phyloP scores from a whole-genome alignment of 108 stramenopile genomes.

The Skeletonema menzelii region DNA sequence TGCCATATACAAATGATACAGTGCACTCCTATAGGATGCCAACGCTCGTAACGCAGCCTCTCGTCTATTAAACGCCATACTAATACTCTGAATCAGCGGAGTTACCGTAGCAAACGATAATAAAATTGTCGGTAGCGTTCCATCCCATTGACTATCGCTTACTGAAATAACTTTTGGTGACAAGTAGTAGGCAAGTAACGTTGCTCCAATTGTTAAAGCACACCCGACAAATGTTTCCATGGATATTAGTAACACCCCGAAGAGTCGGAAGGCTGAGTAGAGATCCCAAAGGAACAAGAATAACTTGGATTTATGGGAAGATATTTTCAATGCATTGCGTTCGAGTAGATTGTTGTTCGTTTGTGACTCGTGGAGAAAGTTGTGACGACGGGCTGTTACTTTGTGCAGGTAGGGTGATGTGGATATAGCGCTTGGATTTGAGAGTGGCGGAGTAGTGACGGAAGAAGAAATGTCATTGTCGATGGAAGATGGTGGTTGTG shows the following conservation, averaged over 20 bases:
- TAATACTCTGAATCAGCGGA: constrained; percentile 46
- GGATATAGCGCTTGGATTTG: background rate
- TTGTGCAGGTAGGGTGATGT: background rate
- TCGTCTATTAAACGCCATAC: constrained; percentile 52
- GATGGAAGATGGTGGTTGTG: background rate
- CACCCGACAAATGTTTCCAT: constrained; percentile 55
- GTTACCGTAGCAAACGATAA: constrained; percentile 58
- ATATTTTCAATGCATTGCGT: background rate
- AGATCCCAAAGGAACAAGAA: constrained; percentile 34
- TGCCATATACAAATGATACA: constrained; percentile 50
- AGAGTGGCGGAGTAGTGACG: background rate
- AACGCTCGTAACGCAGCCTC: constrained; percentile 51
- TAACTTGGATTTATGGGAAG: background rate
- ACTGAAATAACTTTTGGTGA: background rate
- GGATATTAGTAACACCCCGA: constrained; percentile 45
- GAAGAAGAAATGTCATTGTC: background rate
- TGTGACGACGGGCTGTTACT: background rate
- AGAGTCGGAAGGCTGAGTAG: constrained; percentile 44
- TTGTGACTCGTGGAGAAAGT: background rate
- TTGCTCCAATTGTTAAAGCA: constrained; percentile 54
- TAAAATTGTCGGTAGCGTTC: constrained; percentile 28
- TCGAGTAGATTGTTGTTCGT: background rate
- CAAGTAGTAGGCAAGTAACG: constrained; percentile 32
- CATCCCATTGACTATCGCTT: constrained; percentile 34
- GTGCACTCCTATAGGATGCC: constrained; percentile 41